Evolutionary conservation across 441 rosid genomes (phyloP).

Genomic region (Eutrema salsugineum): DNA sequence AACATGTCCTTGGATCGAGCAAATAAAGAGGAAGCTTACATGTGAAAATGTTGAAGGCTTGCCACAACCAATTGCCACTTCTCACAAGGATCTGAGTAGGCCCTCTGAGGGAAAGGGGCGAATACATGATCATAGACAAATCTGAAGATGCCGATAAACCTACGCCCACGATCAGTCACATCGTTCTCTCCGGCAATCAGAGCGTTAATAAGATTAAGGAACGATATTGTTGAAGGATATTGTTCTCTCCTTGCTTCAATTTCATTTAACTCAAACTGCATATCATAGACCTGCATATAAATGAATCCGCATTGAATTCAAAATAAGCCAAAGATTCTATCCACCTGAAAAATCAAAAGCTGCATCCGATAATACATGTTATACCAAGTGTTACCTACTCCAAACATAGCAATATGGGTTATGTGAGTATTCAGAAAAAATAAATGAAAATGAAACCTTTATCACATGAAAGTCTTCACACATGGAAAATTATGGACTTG

Average conservation of each 20-base stretch:
- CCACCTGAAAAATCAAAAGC: neutral
- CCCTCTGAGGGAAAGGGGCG: slow-evolving; percentile 97
- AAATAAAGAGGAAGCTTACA: slow-evolving; percentile 43
- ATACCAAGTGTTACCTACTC: neutral
- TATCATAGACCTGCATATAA: slow-evolving; percentile 76
- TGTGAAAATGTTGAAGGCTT: slow-evolving; percentile 95
- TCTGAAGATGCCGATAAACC: slow-evolving; percentile 94
- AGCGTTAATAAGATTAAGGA: slow-evolving; percentile 82
- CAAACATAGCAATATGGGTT: neutral
- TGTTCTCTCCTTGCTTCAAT: slow-evolving; percentile 94
- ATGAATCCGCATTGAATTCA: slow-evolving; percentile 4
- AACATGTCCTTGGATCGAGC: neutral
- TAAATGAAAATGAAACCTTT: neutral
- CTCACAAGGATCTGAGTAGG: slow-evolving; percentile 91
- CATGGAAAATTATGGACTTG: neutral
- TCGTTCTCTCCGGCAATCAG: slow-evolving; percentile 93
- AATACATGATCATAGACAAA: slow-evolving; percentile 91
- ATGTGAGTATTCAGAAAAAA: neutral
- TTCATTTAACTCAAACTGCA: slow-evolving; percentile 98
- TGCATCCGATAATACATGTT: neutral
- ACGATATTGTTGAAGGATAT: slow-evolving; percentile 93
- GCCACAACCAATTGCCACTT: slow-evolving; percentile 95
- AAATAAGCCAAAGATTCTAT: neutral
- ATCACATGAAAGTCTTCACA: neutral
- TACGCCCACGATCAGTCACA: slow-evolving; percentile 81